phyloP scores from a whole-genome alignment of 345 rosid genomes.

The Rhodamnia rubescens region DNA sequence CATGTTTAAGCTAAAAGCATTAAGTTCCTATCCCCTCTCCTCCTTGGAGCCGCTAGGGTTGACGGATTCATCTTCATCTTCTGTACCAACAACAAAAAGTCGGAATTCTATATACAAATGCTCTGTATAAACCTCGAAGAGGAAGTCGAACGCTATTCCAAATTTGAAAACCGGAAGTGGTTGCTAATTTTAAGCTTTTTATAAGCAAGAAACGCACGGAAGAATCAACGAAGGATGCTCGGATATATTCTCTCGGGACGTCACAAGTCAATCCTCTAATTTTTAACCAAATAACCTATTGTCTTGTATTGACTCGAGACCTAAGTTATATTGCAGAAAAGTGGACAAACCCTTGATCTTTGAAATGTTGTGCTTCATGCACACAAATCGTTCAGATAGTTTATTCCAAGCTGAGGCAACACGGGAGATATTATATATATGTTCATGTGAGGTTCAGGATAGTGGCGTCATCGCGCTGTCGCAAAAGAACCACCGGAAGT shows the following conservation, averaged over 20 bases:
- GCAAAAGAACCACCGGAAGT: not conserved
- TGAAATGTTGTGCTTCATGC: too few species aligned
- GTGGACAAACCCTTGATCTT: too few species aligned
- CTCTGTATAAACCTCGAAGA: not conserved
- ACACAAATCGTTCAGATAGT: not conserved
- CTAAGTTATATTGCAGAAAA: too few species aligned
- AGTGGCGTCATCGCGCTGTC: not conserved
- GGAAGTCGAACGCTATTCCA: not conserved
- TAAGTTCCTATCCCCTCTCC: not conserved
- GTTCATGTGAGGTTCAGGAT: not conserved
- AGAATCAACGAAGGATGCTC: not conserved
- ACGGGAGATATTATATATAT: not conserved
- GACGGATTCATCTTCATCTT: not conserved
- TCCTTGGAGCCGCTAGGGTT: not conserved
- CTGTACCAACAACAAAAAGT: not conserved
- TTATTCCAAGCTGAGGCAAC: not conserved
- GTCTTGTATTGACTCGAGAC: too few species aligned
- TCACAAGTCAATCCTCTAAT: not conserved
- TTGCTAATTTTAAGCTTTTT: not conserved
- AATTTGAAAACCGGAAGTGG: not conserved
- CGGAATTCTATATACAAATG: not conserved
- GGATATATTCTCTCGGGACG: not conserved
- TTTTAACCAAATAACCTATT: not conserved
- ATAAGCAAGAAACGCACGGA: not conserved
- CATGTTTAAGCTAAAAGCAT: not conserved